Percentiles rank a stretch among this genome's conserved stretches.
Conservation (phyloP, 805 yeast species). For the Metschnikowia vanudenii region DNA sequence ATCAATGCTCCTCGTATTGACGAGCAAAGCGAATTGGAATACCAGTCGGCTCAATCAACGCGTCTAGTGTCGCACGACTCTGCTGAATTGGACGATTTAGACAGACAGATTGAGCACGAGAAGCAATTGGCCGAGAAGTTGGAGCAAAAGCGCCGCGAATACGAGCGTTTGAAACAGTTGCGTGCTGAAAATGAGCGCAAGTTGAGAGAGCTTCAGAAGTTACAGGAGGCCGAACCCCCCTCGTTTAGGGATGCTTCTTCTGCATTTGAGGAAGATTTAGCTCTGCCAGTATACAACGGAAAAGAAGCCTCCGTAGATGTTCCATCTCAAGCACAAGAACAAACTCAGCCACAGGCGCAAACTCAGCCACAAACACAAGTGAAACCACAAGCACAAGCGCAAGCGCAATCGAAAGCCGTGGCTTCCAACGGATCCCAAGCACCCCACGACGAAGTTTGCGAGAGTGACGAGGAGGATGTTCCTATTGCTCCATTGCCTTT, state of each 20-base stretch:
- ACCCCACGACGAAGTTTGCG: background rate
- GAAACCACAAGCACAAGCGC: too few relatives aligned
- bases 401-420: background rate
- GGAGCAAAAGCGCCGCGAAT: constrained; percentile 38
- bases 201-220: constrained; percentile 19
- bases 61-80: constrained; percentile 18
- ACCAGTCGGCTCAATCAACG: background rate
- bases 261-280: background rate
- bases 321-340: background rate
- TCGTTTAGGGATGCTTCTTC: constrained; percentile 5
- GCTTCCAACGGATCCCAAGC: background rate
- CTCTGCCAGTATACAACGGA: background rate
- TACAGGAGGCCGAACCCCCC: constrained; percentile 16
- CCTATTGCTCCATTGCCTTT: constrained; percentile 20
- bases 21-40: constrained; percentile 22
- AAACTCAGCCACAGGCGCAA: too few relatives aligned
- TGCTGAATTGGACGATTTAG: constrained; percentile 27
- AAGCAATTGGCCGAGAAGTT: constrained; percentile 36
- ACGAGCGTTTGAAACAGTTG: constrained; percentile 30
- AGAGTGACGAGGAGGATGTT: constrained; percentile 23
- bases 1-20: constrained; percentile 16
- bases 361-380: too few relatives aligned
- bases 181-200: constrained; percentile 30
- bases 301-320: background rate
- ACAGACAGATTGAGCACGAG: constrained; percentile 40